Evolutionary conservation across 2,329 filamentous ascomycete species (phyloP), one percentile per base, ranked within the genome.

Genomic region (Penicillium freii): DNA sequence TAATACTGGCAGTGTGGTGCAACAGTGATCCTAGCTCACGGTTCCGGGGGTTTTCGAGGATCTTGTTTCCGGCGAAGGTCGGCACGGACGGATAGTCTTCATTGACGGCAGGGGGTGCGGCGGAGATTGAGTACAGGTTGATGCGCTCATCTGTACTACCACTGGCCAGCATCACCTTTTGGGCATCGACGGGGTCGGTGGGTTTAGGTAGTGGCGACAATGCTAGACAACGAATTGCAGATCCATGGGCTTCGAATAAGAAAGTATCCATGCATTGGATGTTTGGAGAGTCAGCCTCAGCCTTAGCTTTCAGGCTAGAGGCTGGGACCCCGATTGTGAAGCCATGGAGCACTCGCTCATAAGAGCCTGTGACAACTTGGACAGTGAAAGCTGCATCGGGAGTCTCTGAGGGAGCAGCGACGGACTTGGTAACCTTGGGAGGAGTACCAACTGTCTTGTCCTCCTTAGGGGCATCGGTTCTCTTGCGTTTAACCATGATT

Each of bases 71-170:
- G 42, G 87, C 83, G 51, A 95, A 80, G 13, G 84, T 83, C 27
- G 89, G 87, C 49, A 92, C 80, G 2, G 83, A 76, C 3, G 81
- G 78, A 49, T 84, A 83, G 61, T 81, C 68, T 61, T 81, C 78
- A 71, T 78, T 85, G 63, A 76, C 77, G 66, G 73, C 82, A 57
- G 83, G 86, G 53, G 85, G 85, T 65, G 86, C 85, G 27, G 82
- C 86, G 13, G 92, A 96, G 54, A 99, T 80, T 59, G 87, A 91
- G 81, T 96, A 99, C 54, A 99, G 83, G 72, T 99, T 97, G 78
- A 99, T 90, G 61, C 91, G 87, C 77, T 97, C 92, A 75, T 99
- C 94, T 25, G 91, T 95, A 74, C 90, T 89, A 65, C 94, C 94
- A 10, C 90, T 96, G 13, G 94, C 94, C 48, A 99, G 85, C 65